Base-by-base conservation (phyloP, 768 basidiomycete species). In the Thelephora ganbajun region DNA sequence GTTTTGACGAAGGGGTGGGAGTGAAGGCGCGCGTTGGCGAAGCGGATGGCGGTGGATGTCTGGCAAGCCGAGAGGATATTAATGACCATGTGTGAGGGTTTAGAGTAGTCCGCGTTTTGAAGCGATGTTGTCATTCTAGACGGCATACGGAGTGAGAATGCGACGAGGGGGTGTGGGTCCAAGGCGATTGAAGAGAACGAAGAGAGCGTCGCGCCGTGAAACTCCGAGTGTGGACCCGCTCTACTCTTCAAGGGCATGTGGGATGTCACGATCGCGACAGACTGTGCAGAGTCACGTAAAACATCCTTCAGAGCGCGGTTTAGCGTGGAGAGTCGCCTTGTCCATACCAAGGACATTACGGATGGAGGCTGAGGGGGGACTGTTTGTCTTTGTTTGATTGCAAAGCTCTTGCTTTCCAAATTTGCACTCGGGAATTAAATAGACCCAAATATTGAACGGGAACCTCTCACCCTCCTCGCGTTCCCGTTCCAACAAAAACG, bases 181-280 rank as follows among this genome's bases (percentile, higher is more conserved):
- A 98, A 77, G 2, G 93, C 79, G 57, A 97, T 79, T 23, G 90
- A 91, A 18, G 89, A 79, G 60, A 98, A 91, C 0, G 91, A 94
- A 7, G 93, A 93, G 30, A 98, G 71, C 1, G 93, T 97, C 18
- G 91, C 90, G 54, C 93, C 92, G 62, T 96, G 92, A 57, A 74
- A 89, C 9, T 49, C 54, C 6, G 55, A 41, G 39, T 44, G 48
- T 26, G 42, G 13, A 12, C 34, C 14, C 22, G 44, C 14, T 6
- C 35, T 18, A 22, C 43, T 6, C 23, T 33, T 46, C 19, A 6
- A 43, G 6, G 71, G 76, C 67, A 83, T 72, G 54, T 71, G 62
- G 1, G 86, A 76, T 2, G 90, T 88, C 53, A 92, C 76, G 48
- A 94, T 79, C 2, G 87, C 84, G 33, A 94, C 91, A 6, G 88